Conservation (phyloP, 2,329 filamentous ascomycete genomes). For the Cordyceps cateniannulata region DNA sequence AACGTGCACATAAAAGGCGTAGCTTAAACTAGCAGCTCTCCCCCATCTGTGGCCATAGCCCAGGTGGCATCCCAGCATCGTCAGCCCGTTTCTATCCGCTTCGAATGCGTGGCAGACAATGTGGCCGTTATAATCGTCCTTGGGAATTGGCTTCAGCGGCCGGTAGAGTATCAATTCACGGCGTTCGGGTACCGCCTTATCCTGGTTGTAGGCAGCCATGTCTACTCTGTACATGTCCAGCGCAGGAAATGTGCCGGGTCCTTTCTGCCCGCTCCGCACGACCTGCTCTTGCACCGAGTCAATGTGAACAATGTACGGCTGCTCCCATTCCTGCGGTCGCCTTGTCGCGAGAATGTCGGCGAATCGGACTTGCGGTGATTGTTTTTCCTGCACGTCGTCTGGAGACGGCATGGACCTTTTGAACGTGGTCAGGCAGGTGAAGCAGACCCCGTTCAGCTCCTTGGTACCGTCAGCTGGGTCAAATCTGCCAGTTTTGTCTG, state of each 20-base stretch:
- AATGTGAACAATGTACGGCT: slow-evolving; percentile 40
- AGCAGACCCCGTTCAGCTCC: slow-evolving; percentile 37
- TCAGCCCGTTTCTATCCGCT: slow-evolving; percentile 47
- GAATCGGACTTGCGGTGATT: slow-evolving; percentile 37
- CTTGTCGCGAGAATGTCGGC: slow-evolving; percentile 31
- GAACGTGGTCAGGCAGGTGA: slow-evolving; percentile 47
- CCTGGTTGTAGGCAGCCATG: slow-evolving; percentile 39
- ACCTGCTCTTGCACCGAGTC: slow-evolving; percentile 28
- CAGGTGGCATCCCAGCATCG: slow-evolving; percentile 44
- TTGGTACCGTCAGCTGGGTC: slow-evolving; percentile 31
- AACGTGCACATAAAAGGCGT: slow-evolving; percentile 46
- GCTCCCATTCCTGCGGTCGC: slow-evolving; percentile 36
- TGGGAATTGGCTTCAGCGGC: slow-evolving; percentile 36
- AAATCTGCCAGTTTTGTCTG: slow-evolving; percentile 28
- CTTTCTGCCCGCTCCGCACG: slow-evolving; percentile 25
- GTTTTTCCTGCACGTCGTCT: slow-evolving; percentile 31
- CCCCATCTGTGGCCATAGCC: slow-evolving; percentile 38
- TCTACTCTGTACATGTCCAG: slow-evolving; percentile 51
- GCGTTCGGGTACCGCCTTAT: slow-evolving; percentile 35
- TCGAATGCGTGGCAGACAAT: slow-evolving; percentile 44
- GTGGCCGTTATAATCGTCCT: slow-evolving; percentile 36
- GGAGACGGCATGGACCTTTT: slow-evolving; percentile 34
- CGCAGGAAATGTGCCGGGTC: slow-evolving; percentile 40
- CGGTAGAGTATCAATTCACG: slow-evolving; percentile 46
- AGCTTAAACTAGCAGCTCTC: slow-evolving; percentile 40